A percentile compares a stretch with the other conserved stretches of the same genome.
These are phyloP conservation scores for Avena eriantha DNA, from an alignment of 176 grass and related monocot genomes.

Conservation along the genomic window DNA sequence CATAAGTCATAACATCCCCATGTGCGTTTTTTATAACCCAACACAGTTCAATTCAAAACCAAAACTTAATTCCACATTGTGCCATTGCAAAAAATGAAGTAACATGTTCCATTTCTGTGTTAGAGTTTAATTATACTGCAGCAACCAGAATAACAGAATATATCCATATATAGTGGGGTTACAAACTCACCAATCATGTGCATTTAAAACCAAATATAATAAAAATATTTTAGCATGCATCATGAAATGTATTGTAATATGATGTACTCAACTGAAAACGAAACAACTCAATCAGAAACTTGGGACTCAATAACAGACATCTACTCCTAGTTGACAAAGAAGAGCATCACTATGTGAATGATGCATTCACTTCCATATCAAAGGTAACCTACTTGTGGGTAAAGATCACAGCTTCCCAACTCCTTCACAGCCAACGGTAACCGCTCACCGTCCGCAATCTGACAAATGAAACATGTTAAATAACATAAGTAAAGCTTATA, in stretches of 20 bases:
- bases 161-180: neutral
- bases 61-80: constrained; percentile 3
- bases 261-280: constrained; percentile 1
- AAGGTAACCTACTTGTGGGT: constrained; percentile 85
- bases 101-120: neutral
- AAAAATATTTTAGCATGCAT: constrained; percentile 18
- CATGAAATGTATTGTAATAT: constrained; percentile 2
- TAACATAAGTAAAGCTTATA: constrained; percentile 17
- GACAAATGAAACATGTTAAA: constrained; percentile 35
- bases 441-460: constrained; percentile 93
- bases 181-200: neutral
- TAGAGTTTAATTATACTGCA: constrained; percentile 19
- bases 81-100: neutral
- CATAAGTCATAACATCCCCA: constrained; percentile 15
- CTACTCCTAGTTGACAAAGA: neutral
- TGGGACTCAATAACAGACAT: constrained; percentile 1
- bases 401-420: constrained; percentile 98
- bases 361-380: constrained; percentile 14
- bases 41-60: neutral
- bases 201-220: neutral
- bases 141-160: constrained; percentile 13
- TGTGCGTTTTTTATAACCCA: constrained; percentile 3
- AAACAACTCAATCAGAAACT: constrained; percentile 10
- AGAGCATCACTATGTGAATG: constrained; percentile 28
- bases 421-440: constrained; percentile 92